Conservation (phyloP, 768 basidiomycete genomes). For the Nidularia pulvinata region DNA sequence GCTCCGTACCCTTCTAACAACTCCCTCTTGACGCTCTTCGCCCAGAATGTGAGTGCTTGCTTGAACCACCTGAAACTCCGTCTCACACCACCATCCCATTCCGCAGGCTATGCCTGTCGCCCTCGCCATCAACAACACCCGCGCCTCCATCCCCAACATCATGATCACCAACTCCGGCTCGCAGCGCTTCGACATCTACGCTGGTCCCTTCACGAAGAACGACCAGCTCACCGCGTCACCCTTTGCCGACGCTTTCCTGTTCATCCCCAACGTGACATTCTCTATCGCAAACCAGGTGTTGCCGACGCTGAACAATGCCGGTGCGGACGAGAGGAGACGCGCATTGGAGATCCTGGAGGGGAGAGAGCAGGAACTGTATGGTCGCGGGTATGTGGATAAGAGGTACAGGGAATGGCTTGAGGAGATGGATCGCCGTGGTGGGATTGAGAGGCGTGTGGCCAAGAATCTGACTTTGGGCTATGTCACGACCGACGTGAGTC, state of each 20-base stretch:
- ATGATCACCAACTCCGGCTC: constrained; percentile 67
- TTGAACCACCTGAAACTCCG: too few relatives aligned
- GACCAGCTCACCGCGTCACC: constrained; percentile 80
- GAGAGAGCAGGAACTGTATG: neutral
- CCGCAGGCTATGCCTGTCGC: neutral
- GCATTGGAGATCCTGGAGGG: neutral
- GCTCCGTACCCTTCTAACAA: constrained; percentile 61
- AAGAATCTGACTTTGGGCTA: constrained; percentile 68
- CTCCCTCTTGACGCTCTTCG: constrained; percentile 61
- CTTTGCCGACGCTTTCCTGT: constrained; percentile 65
- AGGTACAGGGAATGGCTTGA: constrained; percentile 57
- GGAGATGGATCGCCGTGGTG: constrained; percentile 46
- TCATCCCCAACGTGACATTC: constrained; percentile 53
- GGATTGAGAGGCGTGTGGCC: constrained; percentile 37
- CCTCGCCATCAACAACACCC: constrained; percentile 30
- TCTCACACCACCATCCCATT: too few relatives aligned
- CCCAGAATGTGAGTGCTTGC: constrained; percentile 52
- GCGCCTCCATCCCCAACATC: constrained; percentile 57
- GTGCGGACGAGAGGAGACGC: neutral
- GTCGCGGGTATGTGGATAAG: constrained; percentile 44
- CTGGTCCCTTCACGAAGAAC: constrained; percentile 76
- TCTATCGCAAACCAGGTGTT: neutral
- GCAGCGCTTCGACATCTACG: constrained; percentile 65
- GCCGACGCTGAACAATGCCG: neutral
- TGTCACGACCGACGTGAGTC: constrained; percentile 66